Percentiles rank a stretch among this genome's conserved stretches.
Evolutionary conservation across 257 asterid genomes (phyloP).

Genomic region (Salvia miltiorrhiza): DNA sequence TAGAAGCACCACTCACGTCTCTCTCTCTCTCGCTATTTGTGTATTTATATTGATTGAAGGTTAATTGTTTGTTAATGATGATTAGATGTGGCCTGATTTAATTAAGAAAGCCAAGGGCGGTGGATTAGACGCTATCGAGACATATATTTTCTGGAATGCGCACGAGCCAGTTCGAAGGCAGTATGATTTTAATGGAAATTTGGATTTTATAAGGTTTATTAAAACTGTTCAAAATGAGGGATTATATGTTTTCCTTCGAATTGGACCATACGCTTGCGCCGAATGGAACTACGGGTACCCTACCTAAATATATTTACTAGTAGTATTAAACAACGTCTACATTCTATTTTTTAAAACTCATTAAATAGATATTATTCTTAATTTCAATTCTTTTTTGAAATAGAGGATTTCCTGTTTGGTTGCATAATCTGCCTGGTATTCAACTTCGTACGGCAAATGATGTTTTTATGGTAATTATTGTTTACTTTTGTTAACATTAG

Average conservation of each 20-base stretch:
- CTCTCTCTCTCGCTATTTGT: neutral
- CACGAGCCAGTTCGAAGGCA: conserved; percentile 66
- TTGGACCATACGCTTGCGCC: conserved; percentile 87
- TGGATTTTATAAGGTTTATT: conserved; percentile 59
- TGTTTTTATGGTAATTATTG: conserved; percentile 48
- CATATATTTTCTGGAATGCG: conserved; percentile 80
- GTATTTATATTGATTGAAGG: neutral
- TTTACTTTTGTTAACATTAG: neutral
- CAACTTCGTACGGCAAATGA: conserved; percentile 55
- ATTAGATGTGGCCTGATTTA: conserved; percentile 84
- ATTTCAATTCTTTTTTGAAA: neutral
- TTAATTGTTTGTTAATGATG: neutral
- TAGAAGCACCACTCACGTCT: conserved; percentile 54
- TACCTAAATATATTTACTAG: neutral
- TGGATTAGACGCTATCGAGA: conserved; percentile 73
- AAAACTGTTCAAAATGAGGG: conserved; percentile 57
- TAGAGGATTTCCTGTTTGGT: conserved; percentile 84
- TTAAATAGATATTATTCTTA: too few relatives aligned
- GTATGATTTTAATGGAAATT: conserved; percentile 62
- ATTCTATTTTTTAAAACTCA: too few relatives aligned
- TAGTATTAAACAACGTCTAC: too few relatives aligned
- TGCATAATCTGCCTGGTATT: conserved; percentile 55
- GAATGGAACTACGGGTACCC: conserved; percentile 84
- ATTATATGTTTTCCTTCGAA: conserved; percentile 60
- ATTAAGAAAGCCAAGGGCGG: conserved; percentile 71